These are phyloP conservation scores for Corchorus olitorius DNA, from an alignment of 345 rosid species.

Conservation along the genomic window DNA sequence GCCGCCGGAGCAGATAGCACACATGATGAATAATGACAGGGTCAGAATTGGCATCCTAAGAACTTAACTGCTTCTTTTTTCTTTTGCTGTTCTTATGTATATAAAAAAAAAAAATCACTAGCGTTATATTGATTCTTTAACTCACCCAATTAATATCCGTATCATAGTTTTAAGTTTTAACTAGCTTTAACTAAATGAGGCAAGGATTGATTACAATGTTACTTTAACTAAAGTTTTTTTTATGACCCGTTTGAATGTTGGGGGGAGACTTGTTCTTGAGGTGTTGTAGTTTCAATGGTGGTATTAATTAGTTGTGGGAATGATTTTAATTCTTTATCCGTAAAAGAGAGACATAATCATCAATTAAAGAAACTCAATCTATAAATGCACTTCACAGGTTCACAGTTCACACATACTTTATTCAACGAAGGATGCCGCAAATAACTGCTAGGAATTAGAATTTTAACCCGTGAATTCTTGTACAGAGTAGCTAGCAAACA, in stretches of 20 bases:
- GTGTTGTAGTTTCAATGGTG: background rate
- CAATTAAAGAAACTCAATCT: background rate
- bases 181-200: background rate
- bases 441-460: background rate
- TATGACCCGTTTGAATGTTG: background rate
- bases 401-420: too few relatives aligned
- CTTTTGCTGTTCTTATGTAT: too few relatives aligned
- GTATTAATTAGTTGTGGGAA: too few relatives aligned
- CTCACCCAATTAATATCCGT: background rate
- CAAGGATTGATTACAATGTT: background rate
- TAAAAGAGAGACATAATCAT: background rate
- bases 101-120: too few relatives aligned
- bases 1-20: too few relatives aligned
- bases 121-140: background rate
- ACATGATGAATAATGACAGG: too few relatives aligned
- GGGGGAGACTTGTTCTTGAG: background rate
- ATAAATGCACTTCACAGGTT: background rate
- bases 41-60: too few relatives aligned
- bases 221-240: background rate
- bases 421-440: constrained; percentile 4
- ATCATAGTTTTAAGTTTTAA: background rate
- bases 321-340: background rate
- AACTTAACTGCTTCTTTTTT: too few relatives aligned
- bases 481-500: background rate
- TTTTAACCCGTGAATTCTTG: constrained; percentile 7